These are phyloP conservation scores for Beauveria medogensis DNA, from an alignment of 2,329 filamentous ascomycete genomes.

Conservation along the genomic window DNA sequence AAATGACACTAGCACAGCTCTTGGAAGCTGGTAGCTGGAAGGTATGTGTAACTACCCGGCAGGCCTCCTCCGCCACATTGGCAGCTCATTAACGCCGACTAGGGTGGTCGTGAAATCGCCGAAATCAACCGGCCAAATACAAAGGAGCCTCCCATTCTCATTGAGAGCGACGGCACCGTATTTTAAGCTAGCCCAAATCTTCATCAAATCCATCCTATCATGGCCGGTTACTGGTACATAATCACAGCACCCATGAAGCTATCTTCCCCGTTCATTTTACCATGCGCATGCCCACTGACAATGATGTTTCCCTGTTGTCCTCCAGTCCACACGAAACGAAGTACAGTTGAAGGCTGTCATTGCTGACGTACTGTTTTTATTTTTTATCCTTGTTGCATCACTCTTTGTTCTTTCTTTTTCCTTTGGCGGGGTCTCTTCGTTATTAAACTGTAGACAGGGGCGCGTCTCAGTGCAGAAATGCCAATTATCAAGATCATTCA, in stretches of 20 bases:
- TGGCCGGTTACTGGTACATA: no score
- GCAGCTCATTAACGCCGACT: slow-evolving; percentile 2
- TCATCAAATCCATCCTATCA: neutral
- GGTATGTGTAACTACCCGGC: slow-evolving; percentile 41
- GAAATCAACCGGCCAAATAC: slow-evolving; percentile 94
- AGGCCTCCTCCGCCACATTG: neutral
- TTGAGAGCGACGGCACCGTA: slow-evolving; percentile 91
- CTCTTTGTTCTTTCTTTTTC: neutral
- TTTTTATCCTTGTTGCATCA: neutral
- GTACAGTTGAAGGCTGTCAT: neutral
- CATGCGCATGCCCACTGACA: no score
- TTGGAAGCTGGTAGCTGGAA: slow-evolving; percentile 97
- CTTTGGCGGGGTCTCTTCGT: neutral
- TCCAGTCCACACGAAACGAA: neutral
- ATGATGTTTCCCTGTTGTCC: neutral
- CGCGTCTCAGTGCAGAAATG: no score
- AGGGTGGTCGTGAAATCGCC: slow-evolving; percentile 90
- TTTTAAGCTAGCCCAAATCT: slow-evolving; percentile 49
- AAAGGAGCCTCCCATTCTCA: slow-evolving; percentile 92
- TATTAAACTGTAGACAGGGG: neutral
- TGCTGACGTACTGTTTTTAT: neutral
- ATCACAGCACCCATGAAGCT: no score
- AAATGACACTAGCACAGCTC: slow-evolving; percentile 78
- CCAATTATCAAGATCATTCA: no score
- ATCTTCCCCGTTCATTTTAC: no score